These are phyloP conservation scores for Rossbeevera mucosa DNA, from an alignment of 768 basidiomycete genomes.

Conservation along the genomic window DNA sequence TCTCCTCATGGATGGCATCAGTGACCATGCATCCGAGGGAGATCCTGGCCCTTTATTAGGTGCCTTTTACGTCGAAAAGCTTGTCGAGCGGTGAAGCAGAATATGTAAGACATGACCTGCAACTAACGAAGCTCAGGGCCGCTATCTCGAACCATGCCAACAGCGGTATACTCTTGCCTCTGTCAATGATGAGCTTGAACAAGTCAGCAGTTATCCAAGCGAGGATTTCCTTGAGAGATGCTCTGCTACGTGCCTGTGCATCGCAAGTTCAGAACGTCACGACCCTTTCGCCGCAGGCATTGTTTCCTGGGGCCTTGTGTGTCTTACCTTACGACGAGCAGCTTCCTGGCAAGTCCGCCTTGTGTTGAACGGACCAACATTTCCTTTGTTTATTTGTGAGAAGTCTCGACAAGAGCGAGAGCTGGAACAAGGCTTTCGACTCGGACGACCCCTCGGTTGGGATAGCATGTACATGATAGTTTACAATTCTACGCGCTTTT, in stretches of 20 bases:
- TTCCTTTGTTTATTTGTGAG: slow-evolving; percentile 36
- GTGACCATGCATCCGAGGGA: slow-evolving; percentile 32
- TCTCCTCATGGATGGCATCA: slow-evolving; percentile 35
- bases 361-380: slow-evolving; percentile 38
- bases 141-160: slow-evolving; percentile 41
- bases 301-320: background rate
- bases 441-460: too few relatives aligned
- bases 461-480: too few relatives aligned
- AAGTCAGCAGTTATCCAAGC: slow-evolving; percentile 22
- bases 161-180: slow-evolving; percentile 35
- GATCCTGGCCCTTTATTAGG: slow-evolving; percentile 35
- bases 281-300: slow-evolving; percentile 41
- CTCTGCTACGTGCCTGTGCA: slow-evolving; percentile 21
- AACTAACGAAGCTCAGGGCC: slow-evolving; percentile 28
- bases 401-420: slow-evolving; percentile 26
- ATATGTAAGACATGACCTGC: background rate
- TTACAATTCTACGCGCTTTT: too few relatives aligned
- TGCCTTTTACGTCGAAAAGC: slow-evolving; percentile 36
- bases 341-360: slow-evolving; percentile 38
- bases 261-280: slow-evolving; percentile 37
- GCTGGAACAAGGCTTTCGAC: slow-evolving; percentile 38
- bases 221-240: slow-evolving; percentile 25
- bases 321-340: slow-evolving; percentile 9
- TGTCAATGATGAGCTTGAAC: slow-evolving; percentile 37
- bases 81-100: slow-evolving; percentile 34